Conservation (phyloP, 1,284 basidiomycete genomes). For the Irpex sp. region DNA sequence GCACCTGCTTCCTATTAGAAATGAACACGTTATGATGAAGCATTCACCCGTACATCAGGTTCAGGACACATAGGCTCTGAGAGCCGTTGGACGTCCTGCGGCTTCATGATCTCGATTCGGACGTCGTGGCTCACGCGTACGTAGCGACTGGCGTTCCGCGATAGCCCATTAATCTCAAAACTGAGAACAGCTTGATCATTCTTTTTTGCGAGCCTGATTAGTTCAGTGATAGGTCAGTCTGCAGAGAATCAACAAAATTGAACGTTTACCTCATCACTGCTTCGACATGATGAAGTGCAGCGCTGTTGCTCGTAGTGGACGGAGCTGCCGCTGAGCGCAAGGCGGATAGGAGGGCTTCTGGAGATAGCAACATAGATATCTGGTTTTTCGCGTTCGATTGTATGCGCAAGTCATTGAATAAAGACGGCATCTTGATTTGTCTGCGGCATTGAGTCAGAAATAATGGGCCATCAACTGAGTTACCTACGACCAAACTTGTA, state of each 20-base stretch:
- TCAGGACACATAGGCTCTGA: constrained; percentile 85
- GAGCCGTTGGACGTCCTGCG: constrained; percentile 67
- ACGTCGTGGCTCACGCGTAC: constrained; percentile 71
- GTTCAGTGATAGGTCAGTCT: not conserved
- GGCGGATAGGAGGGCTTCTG: constrained; percentile 76
- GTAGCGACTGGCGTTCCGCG: constrained; percentile 44
- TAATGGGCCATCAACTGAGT: not conserved
- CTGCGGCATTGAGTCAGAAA: constrained; percentile 26
- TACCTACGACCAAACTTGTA: constrained; percentile 91
- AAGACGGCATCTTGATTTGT: constrained; percentile 61
- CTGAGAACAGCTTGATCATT: constrained; percentile 69
- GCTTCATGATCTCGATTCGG: constrained; percentile 73
- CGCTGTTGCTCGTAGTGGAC: constrained; percentile 10
- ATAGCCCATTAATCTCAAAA: constrained; percentile 66
- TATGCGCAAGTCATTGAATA: constrained; percentile 83
- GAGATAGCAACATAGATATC: constrained; percentile 70
- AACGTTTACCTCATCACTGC: constrained; percentile 60
- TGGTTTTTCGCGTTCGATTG: constrained; percentile 85
- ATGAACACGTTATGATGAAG: not conserved
- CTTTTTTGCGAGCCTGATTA: constrained; percentile 68
- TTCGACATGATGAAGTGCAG: constrained; percentile 36
- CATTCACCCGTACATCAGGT: constrained; percentile 65
- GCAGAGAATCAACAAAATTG: not conserved
- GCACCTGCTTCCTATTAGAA: constrained; percentile 49
- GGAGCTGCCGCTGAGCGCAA: constrained; percentile 54